Percentiles rank a stretch among this genome's conserved stretches.
Evolutionary conservation across 345 rosid genomes (phyloP).

Genomic region (Chamaenerion angustifolium): DNA sequence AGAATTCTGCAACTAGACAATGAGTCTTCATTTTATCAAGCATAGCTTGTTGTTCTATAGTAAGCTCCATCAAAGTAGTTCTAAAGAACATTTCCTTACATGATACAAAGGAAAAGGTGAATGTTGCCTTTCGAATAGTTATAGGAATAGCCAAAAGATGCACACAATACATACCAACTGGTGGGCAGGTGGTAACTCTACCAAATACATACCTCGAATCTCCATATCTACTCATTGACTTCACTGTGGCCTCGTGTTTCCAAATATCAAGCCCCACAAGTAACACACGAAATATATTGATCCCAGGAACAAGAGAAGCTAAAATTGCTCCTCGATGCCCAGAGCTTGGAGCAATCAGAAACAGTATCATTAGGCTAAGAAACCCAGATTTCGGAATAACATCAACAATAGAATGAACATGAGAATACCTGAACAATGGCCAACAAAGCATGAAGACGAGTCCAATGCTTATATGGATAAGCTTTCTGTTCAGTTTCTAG

Average conservation of each 20-base stretch:
- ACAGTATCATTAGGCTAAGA: not conserved
- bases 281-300: conserved; percentile 60
- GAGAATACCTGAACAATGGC: conserved; percentile 62
- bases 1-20: too few relatives aligned
- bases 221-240: conserved; percentile 95
- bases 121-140: too few relatives aligned
- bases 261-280: conserved; percentile 61
- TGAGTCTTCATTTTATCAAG: too few relatives aligned
- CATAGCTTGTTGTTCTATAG: too few relatives aligned
- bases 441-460: conserved; percentile 81
- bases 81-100: too few relatives aligned
- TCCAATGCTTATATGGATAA: conserved; percentile 80
- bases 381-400: not conserved
- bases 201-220: conserved; percentile 45
- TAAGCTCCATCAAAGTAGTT: too few relatives aligned
- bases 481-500: conserved; percentile 67
- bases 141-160: too few relatives aligned
- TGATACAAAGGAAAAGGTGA: too few relatives aligned
- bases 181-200: not conserved
- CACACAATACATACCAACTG: too few relatives aligned
- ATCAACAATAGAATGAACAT: conserved; percentile 5
- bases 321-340: conserved; percentile 65
- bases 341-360: conserved; percentile 35
- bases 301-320: conserved; percentile 55
- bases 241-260: conserved; percentile 77